A percentile compares a stretch with the other conserved stretches of the same genome.
These are phyloP conservation scores for Elsinoe ampelina DNA, from an alignment of 2,329 filamentous ascomycete genomes.

Conservation along the genomic window DNA sequence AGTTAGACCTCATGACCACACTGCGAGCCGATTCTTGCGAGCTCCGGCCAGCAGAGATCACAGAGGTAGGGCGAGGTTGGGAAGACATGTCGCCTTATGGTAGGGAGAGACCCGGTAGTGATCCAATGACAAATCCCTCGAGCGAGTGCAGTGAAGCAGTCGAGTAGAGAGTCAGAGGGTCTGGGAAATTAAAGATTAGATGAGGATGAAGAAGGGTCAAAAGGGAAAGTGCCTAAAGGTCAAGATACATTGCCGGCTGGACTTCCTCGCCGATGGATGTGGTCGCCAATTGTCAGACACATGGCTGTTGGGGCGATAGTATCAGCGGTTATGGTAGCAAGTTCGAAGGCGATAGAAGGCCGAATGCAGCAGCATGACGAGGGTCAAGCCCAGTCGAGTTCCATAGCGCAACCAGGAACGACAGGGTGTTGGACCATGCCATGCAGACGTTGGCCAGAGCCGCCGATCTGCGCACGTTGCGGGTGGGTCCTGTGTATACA, in stretches of 20 bases:
- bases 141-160: slow-evolving; percentile 11
- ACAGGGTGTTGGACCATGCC: not conserved
- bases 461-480: not conserved
- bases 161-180: slow-evolving; percentile 5
- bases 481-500: not conserved
- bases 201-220: not conserved
- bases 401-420: not conserved
- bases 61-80: not conserved
- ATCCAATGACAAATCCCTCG: slow-evolving; percentile 10
- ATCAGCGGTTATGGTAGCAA: not conserved
- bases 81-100: slow-evolving; percentile 11
- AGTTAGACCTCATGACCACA: not conserved
- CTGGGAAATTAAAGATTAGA: not conserved
- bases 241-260: not conserved
- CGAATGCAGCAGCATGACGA: not conserved
- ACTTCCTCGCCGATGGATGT: not conserved
- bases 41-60: slow-evolving; percentile 3
- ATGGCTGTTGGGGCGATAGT: slow-evolving; percentile 6
- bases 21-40: slow-evolving; percentile 8
- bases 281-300: not conserved
- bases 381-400: not conserved
- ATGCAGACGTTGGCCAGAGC: not conserved
- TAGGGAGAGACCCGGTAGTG: slow-evolving; percentile 8
- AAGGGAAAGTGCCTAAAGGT: not conserved
- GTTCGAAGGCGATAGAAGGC: not conserved